Percentiles rank a stretch among this genome's conserved stretches.
Evolutionary conservation across 441 rosid species (phyloP).

Genomic region (Aleurites moluccanus): DNA sequence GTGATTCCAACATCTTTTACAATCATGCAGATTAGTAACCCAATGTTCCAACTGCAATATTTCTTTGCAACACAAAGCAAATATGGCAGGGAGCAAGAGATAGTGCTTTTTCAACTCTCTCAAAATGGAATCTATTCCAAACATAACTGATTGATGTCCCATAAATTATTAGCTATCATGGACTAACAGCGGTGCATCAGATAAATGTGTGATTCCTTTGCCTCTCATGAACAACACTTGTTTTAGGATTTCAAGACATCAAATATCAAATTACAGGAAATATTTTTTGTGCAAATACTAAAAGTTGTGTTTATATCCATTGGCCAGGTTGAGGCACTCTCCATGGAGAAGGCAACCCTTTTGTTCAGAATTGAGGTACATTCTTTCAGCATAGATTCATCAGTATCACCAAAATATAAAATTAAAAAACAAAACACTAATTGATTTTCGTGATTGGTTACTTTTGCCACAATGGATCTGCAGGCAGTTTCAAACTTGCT

Average conservation of each 20-base stretch:
- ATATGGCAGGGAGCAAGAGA: neutral
- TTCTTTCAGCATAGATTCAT: neutral
- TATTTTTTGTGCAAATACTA: neutral
- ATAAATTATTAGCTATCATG: neutral
- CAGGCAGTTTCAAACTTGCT: constrained; percentile 79
- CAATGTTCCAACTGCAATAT: neutral
- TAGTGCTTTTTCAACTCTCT: no score
- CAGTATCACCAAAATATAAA: neutral
- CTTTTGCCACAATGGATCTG: constrained; percentile 21
- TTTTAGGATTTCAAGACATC: no score
- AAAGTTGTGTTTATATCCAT: constrained; percentile 1
- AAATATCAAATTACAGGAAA: no score
- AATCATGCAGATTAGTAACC: neutral
- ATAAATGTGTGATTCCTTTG: neutral
- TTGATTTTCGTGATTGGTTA: no score
- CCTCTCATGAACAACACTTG: no score
- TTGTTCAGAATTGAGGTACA: constrained; percentile 87
- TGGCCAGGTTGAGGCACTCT: constrained; percentile 84
- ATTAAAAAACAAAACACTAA: neutral
- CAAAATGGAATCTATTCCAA: no score
- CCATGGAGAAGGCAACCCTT: constrained; percentile 89
- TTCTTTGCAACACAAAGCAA: neutral
- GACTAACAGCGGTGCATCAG: neutral
- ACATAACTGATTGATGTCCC: neutral
- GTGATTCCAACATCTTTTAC: constrained; percentile 22